A percentile compares a stretch with the other conserved stretches of the same genome.
These are phyloP conservation scores for Verticillium klebahnii DNA, from an alignment of 2,329 filamentous ascomycete genomes.

Conservation along the genomic window DNA sequence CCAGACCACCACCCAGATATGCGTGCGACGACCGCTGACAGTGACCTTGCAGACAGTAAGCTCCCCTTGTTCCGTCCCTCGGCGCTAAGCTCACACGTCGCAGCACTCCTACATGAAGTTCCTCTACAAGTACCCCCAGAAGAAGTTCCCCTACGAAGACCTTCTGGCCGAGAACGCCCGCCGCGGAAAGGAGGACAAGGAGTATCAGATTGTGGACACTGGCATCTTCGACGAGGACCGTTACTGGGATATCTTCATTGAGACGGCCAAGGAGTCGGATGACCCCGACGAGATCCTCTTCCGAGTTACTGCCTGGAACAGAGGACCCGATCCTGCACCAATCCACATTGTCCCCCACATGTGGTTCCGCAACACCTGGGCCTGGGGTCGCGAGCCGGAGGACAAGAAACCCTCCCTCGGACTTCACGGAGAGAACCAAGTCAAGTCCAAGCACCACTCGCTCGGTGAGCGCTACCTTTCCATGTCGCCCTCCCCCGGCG, in stretches of 20 bases:
- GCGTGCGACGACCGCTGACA: slow-evolving; percentile 2
- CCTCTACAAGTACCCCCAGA: slow-evolving; percentile 95
- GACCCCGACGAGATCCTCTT: slow-evolving; percentile 90
- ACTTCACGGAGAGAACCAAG: slow-evolving; percentile 60
- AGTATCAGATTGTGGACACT: slow-evolving; percentile 91
- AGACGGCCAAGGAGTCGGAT: slow-evolving; percentile 90
- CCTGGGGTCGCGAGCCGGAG: slow-evolving; percentile 76
- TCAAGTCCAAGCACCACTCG: slow-evolving; percentile 72
- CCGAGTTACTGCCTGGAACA: slow-evolving; percentile 93
- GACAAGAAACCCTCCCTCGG: slow-evolving; percentile 78
- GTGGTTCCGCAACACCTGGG: slow-evolving; percentile 97
- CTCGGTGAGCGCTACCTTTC: slow-evolving; percentile 81
- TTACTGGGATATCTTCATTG: slow-evolving; percentile 97
- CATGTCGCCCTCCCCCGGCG: slow-evolving; percentile 84
- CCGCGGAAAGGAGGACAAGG: slow-evolving; percentile 69
- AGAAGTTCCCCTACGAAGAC: slow-evolving; percentile 86
- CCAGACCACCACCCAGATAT: background rate
- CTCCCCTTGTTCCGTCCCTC: background rate
- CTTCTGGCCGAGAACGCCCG: slow-evolving; percentile 78
- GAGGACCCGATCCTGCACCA: slow-evolving; percentile 83
- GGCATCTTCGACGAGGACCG: slow-evolving; percentile 81
- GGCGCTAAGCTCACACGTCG: slow-evolving; percentile 11
- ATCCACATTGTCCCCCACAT: slow-evolving; percentile 92
- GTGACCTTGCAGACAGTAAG: slow-evolving; percentile 11
- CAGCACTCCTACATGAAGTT: slow-evolving; percentile 99